A percentile compares a stretch with the other conserved stretches of the same genome.
phyloP scores from a whole-genome alignment of 2,329 filamentous ascomycete species.

The Exophiala bonariae region DNA sequence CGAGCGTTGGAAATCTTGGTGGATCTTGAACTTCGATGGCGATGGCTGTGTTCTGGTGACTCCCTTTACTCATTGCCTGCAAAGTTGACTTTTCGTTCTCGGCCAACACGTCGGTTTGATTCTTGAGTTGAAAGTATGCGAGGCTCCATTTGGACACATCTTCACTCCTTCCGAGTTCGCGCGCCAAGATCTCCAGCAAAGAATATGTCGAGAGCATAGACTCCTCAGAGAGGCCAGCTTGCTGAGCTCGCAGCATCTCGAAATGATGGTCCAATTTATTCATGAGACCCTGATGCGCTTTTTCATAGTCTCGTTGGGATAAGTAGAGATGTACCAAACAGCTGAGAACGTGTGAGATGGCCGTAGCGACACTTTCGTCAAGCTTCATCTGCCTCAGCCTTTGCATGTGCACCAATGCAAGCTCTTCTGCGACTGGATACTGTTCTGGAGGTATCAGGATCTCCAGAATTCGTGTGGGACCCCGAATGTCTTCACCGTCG shows the following conservation, averaged over 20 bases:
- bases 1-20: too few relatives aligned
- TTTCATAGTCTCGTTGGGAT: constrained; percentile 4
- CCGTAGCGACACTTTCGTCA: neutral
- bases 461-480: constrained; percentile 1
- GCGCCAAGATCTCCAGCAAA: constrained; percentile 66
- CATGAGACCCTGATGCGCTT: constrained; percentile 2
- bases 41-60: too few relatives aligned
- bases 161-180: constrained; percentile 43
- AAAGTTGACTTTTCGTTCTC: too few relatives aligned
- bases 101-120: neutral
- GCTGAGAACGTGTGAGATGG: constrained; percentile 5
- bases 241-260: neutral
- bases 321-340: constrained; percentile 8
- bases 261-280: constrained; percentile 6
- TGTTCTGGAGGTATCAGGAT: constrained; percentile 1
- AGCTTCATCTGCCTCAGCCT: constrained; percentile 1
- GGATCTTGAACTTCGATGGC: too few relatives aligned
- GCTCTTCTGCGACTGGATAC: constrained; percentile 3
- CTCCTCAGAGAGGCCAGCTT: constrained; percentile 1
- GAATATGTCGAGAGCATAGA: constrained; percentile 2
- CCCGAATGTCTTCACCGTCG: neutral
- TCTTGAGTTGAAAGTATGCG: neutral
- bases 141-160: neutral
- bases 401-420: neutral
- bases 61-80: too few relatives aligned